Base-by-base conservation (phyloP, 192 early-diverging fungal species). In the Rhizophagus sp. region DNA sequence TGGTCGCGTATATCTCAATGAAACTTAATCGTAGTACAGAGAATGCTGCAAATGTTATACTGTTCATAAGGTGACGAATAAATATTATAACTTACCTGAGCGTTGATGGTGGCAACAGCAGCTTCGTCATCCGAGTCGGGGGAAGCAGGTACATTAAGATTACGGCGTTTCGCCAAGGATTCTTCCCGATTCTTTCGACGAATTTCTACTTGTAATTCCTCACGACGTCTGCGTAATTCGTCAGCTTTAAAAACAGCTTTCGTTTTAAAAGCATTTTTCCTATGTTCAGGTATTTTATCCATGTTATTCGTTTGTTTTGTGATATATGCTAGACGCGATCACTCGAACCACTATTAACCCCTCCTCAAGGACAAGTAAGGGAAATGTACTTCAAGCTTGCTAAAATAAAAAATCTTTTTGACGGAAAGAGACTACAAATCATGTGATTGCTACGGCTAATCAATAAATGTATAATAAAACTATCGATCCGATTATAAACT, bases 131-230 rank as follows among this genome's bases (percentile, higher is more conserved):
- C 97, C 39, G 94, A 96, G 73, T 92, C 90, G 52, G 92, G 90
- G 0, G 91, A 91, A 17, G 83, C 86, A 8, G 87, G 79, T 15
- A 88, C 69, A 71, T 90, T 88, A 70, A 97, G 86, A 86, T 98
- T 98, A 67, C 98, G 89, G 83, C 96, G 92, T 89, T 99, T 99
- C 76, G 94, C 89, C 62, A 98, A 83, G 27, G 90, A 90, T 87
- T 99, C 98, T 82, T 97, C 96, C 69, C 95, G 91, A 90, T 98
- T 98, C 86, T 97, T 94, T 83, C 96, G 95, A 68, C 98, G 89
- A 84, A 99, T 93, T 88, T 97, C 96, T 13, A 98, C 94, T 64
- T 93, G 92, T 71, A 93, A 93, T 73, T 96, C 96, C 82, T 97
- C 97, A 71, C 98, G 92, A 62, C 96, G 93, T 75, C 97, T 92